A percentile compares a stretch with the other conserved stretches of the same genome.
Conservation (phyloP, 768 basidiomycete genomes). For the Amanita pseudoporphyria region DNA sequence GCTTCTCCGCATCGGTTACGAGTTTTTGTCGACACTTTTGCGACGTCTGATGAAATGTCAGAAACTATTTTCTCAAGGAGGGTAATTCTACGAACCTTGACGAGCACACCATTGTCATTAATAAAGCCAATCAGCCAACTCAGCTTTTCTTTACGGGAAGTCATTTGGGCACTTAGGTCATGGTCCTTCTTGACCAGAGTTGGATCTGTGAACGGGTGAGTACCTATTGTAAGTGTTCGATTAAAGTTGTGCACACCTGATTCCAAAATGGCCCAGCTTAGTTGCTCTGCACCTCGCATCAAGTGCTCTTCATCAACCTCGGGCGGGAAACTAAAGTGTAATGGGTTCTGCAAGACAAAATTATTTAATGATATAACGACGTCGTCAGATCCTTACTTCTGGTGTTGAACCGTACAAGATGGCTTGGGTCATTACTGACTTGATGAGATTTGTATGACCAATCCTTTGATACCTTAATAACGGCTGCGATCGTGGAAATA, state of each 20-base stretch:
- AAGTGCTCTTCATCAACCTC: constrained; percentile 70
- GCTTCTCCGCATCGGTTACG: constrained; percentile 78
- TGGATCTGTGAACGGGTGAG: constrained; percentile 31
- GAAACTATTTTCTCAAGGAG: neutral
- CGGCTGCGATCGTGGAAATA: neutral
- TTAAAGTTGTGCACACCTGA: constrained; percentile 40
- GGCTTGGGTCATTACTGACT: constrained; percentile 76
- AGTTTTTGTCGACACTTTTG: constrained; percentile 68
- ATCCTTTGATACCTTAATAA: constrained; percentile 25
- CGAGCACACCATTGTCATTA: constrained; percentile 73
- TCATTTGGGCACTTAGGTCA: constrained; percentile 73
- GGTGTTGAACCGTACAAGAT: constrained; percentile 67
- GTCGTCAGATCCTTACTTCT: constrained; percentile 29
- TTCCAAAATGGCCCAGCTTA: constrained; percentile 58
- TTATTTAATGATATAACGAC: neutral
- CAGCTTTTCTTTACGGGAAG: constrained; percentile 62
- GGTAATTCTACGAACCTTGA: constrained; percentile 40
- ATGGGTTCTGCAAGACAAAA: constrained; percentile 44
- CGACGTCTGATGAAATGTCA: constrained; percentile 49
- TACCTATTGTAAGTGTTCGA: constrained; percentile 5
- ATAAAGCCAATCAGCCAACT: constrained; percentile 86
- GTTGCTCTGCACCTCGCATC: constrained; percentile 71
- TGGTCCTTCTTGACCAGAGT: constrained; percentile 66
- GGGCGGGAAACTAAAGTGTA: constrained; percentile 74
- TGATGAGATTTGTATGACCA: constrained; percentile 59